phyloP scores from a whole-genome alignment of 352 stramenopile genomes.

The Phytophthora pluvialis region DNA sequence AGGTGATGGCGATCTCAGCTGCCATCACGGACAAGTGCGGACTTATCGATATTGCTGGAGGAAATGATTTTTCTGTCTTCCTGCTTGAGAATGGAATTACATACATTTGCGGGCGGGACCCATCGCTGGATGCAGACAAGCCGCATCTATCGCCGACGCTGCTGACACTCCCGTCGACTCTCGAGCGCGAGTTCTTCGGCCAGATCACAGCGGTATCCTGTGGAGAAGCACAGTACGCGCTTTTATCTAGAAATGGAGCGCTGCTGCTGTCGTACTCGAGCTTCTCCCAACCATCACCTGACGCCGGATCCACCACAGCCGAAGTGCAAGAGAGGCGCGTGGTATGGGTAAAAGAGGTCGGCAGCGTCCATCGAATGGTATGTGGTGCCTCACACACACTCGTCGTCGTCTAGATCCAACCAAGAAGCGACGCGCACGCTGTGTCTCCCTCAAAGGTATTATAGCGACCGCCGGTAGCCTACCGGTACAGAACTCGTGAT shows the following conservation, averaged over 20 bases:
- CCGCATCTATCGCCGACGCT: constrained; percentile 38
- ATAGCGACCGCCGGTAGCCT: no score
- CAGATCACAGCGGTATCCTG: constrained; percentile 44
- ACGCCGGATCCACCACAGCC: constrained; percentile 18
- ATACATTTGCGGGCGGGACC: constrained; percentile 49
- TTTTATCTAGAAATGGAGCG: constrained; percentile 37
- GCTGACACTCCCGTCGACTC: constrained; percentile 22
- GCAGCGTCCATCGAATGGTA: constrained; percentile 32
- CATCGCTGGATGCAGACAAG: constrained; percentile 27
- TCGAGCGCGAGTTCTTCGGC: constrained; percentile 30
- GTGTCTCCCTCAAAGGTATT: no score
- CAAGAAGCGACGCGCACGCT: not conserved
- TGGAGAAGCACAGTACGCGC: constrained; percentile 50
- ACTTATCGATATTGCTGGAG: constrained; percentile 40
- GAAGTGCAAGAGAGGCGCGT: constrained; percentile 30
- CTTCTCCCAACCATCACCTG: constrained; percentile 14
- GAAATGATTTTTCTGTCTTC: constrained; percentile 53
- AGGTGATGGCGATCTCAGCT: constrained; percentile 61
- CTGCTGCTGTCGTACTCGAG: constrained; percentile 36
- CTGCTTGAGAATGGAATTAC: constrained; percentile 34
- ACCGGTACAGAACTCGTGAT: no score
- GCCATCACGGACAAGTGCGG: constrained; percentile 17
- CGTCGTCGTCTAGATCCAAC: constrained; percentile 14
- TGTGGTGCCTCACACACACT: constrained; percentile 55
- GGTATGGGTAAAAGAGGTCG: constrained; percentile 25